Conservation (phyloP, 495 filamentous ascomycete genomes). For the Penicillium steckii region DNA sequence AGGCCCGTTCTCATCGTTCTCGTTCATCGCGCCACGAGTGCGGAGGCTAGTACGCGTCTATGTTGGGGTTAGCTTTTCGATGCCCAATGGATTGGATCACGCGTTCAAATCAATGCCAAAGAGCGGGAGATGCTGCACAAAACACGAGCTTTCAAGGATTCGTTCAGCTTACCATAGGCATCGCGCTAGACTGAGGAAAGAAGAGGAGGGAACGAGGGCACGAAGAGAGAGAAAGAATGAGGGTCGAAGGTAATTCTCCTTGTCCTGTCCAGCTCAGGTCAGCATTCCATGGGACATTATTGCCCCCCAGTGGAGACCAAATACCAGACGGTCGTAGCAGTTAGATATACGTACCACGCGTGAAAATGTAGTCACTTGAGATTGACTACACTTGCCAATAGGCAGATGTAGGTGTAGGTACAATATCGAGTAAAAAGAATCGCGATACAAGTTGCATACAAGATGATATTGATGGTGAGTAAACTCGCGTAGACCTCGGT, state of each 20-base stretch:
- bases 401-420: constrained; percentile 17
- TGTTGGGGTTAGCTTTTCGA: constrained; percentile 12
- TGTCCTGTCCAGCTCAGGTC: constrained; percentile 29
- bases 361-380: constrained; percentile 35
- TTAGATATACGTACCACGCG: constrained; percentile 44
- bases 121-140: neutral
- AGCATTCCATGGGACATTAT: constrained; percentile 43
- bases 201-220: constrained; percentile 21
- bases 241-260: constrained; percentile 30
- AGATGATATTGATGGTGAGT: constrained; percentile 30
- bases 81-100: neutral
- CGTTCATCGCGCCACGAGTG: constrained; percentile 72
- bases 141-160: constrained; percentile 5
- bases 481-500: constrained; percentile 21
- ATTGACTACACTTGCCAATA: constrained; percentile 29
- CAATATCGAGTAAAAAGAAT: constrained; percentile 17
- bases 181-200: constrained; percentile 24
- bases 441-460: constrained; percentile 22
- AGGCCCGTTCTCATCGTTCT: constrained; percentile 88
- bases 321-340: constrained; percentile 34
- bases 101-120: constrained; percentile 7
- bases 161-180: constrained; percentile 45
- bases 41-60: constrained; percentile 55
- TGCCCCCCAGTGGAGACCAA: constrained; percentile 35
- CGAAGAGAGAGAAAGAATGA: constrained; percentile 29